Evolutionary conservation across 192 early-diverging fungal species (phyloP).

Genomic region (Podila epicladia): DNA sequence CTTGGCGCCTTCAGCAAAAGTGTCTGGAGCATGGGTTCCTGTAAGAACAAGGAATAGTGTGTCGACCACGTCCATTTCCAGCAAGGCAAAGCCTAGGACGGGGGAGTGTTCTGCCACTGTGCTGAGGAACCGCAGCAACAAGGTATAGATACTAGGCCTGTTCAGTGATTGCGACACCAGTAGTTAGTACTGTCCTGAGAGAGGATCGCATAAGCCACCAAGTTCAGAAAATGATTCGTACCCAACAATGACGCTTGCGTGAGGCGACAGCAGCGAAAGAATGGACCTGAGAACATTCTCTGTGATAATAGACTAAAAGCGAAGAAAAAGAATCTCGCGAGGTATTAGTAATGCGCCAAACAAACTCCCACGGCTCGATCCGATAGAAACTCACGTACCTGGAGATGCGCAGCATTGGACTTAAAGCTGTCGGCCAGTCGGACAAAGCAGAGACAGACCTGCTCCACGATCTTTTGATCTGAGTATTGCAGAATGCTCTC

Average conservation of each 20-base stretch:
- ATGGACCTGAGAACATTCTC: conserved; percentile 65
- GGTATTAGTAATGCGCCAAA: neutral
- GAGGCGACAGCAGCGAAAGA: conserved; percentile 61
- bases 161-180: neutral
- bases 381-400: conserved; percentile 12
- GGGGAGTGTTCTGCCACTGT: conserved; percentile 67
- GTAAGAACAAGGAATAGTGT: conserved; percentile 57
- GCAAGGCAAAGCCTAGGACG: conserved; percentile 46
- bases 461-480: conserved; percentile 80
- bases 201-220: too few species aligned
- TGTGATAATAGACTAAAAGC: conserved; percentile 64
- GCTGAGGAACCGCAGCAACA: conserved; percentile 65
- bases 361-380: too few species aligned
- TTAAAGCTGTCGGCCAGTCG: conserved; percentile 72
- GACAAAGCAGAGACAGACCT: conserved; percentile 70
- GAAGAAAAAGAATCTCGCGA: neutral
- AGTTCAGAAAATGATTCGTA: neutral
- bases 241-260: conserved; percentile 47
- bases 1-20: conserved; percentile 8
- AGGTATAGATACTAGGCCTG: conserved; percentile 58
- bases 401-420: conserved; percentile 54
- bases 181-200: neutral
- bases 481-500: conserved; percentile 73
- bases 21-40: conserved; percentile 29
- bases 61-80: conserved; percentile 56